Percentiles rank a stretch among this genome's conserved stretches.
These are phyloP conservation scores for Phyllachora maydis DNA, from an alignment of 2,329 filamentous ascomycete species.

Conservation along the genomic window DNA sequence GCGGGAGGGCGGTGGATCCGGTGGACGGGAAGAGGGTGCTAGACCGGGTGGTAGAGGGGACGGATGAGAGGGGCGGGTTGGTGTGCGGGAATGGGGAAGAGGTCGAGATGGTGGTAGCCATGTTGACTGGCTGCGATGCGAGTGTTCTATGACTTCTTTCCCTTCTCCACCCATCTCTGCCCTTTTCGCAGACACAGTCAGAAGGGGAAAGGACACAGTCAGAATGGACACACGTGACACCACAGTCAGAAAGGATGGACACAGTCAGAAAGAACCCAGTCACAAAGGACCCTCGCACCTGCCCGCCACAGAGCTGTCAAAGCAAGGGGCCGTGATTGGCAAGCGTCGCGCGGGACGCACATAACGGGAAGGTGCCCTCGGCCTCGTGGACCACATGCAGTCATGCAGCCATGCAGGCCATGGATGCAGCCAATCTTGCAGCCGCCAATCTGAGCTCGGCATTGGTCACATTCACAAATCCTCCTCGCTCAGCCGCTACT, in stretches of 20 bases:
- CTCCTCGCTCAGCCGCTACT: too few relatives aligned
- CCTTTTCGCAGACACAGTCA: too few relatives aligned
- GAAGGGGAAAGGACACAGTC: neutral
- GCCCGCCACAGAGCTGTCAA: too few relatives aligned
- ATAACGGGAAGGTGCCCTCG: too few relatives aligned
- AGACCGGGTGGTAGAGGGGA: constrained; percentile 13
- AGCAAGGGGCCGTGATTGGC: too few relatives aligned
- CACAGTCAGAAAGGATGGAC: neutral
- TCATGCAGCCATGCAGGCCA: too few relatives aligned
- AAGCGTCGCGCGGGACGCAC: too few relatives aligned
- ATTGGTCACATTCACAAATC: too few relatives aligned
- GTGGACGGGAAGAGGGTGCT: constrained; percentile 18
- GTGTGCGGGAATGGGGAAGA: constrained; percentile 28
- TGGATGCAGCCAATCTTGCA: too few relatives aligned
- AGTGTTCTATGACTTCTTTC: neutral
- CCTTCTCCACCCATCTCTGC: too few relatives aligned
- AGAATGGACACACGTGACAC: neutral
- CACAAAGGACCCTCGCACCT: neutral
- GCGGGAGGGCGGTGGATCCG: constrained; percentile 32
- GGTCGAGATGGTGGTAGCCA: constrained; percentile 12
- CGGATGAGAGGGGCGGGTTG: constrained; percentile 27
- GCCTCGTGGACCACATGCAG: too few relatives aligned
- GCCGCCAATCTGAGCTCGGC: too few relatives aligned
- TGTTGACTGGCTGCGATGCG: neutral
- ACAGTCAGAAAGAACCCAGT: neutral